These are phyloP conservation scores for Avicennia marina DNA, from an alignment of 257 asterid genomes.

Conservation along the genomic window DNA sequence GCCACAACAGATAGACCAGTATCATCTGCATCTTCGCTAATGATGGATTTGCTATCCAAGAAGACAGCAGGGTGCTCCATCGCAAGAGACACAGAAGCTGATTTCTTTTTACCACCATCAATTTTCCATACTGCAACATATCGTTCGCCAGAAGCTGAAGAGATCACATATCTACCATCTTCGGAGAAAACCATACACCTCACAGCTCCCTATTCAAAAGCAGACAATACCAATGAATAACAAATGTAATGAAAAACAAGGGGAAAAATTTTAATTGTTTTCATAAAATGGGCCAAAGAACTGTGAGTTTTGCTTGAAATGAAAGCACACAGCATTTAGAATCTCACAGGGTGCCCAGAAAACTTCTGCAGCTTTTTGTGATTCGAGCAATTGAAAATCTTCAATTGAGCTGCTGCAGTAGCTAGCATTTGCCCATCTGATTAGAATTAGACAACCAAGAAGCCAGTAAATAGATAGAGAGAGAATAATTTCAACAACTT, in stretches of 20 bases:
- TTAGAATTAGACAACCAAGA: conserved; percentile 17
- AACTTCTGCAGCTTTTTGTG: conserved; percentile 79
- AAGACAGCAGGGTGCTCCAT: conserved; percentile 93
- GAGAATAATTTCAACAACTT: neutral
- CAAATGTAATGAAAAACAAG: neutral
- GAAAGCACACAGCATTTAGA: conserved; percentile 17
- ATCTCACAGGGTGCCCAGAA: conserved; percentile 94
- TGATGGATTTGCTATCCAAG: conserved; percentile 52
- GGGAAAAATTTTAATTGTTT: too few relatives aligned
- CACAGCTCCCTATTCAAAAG: conserved; percentile 59
- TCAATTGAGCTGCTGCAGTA: conserved; percentile 74
- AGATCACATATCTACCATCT: conserved; percentile 66
- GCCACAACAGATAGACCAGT: conserved; percentile 67
- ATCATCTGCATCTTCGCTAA: conserved; percentile 35
- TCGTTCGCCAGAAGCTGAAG: conserved; percentile 77
- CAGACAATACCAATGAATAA: neutral
- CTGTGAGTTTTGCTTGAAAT: neutral
- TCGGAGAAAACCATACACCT: conserved; percentile 83
- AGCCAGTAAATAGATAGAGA: neutral
- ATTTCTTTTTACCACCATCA: conserved; percentile 63
- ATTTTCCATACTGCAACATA: conserved; percentile 76
- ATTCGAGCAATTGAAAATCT: conserved; percentile 53
- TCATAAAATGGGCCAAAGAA: neutral
- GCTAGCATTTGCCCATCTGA: conserved; percentile 84
- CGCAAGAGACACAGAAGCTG: conserved; percentile 57